A percentile compares a stretch with the other conserved stretches of the same genome.
phyloP scores from a whole-genome alignment of 495 filamentous ascomycete species.

The Pyrenula aspistea region DNA sequence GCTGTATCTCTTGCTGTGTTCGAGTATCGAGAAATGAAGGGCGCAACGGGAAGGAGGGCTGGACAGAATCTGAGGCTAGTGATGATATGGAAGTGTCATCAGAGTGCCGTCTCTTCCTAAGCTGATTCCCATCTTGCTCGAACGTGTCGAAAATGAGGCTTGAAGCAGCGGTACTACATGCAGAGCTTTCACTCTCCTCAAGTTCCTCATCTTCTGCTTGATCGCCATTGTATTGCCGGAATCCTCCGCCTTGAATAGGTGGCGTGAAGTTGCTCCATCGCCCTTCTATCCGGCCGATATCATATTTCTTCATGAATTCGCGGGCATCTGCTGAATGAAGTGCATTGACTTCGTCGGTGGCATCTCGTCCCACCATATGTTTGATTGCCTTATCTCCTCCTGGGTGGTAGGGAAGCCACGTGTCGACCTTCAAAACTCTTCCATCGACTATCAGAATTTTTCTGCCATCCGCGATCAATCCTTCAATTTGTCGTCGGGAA shows the following conservation, averaged over 20 bases:
- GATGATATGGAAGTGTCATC: slow-evolving; percentile 23
- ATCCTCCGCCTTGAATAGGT: slow-evolving; percentile 85
- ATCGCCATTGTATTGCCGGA: slow-evolving; percentile 38
- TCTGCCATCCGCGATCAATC: slow-evolving; percentile 75
- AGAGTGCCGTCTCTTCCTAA: slow-evolving; percentile 17
- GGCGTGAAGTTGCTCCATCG: slow-evolving; percentile 82
- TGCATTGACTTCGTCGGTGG: slow-evolving; percentile 85
- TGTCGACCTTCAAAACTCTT: slow-evolving; percentile 74
- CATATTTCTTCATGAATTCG: slow-evolving; percentile 65
- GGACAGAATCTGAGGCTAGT: slow-evolving; percentile 5
- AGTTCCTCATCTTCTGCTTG: slow-evolving; percentile 17
- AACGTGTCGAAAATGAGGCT: slow-evolving; percentile 56
- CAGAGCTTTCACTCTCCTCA: slow-evolving; percentile 29
- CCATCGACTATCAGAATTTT: slow-evolving; percentile 69
- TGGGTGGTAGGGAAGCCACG: slow-evolving; percentile 81
- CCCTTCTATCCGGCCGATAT: slow-evolving; percentile 74
- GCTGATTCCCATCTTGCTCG: slow-evolving; percentile 22
- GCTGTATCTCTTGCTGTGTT: slow-evolving; percentile 61
- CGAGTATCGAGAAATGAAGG: slow-evolving; percentile 52
- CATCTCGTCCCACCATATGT: slow-evolving; percentile 95
- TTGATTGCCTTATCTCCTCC: slow-evolving; percentile 85
- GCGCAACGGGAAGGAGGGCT: slow-evolving; percentile 8
- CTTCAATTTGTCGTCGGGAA: slow-evolving; percentile 70
- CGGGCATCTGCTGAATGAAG: slow-evolving; percentile 74
- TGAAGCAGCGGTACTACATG: slow-evolving; percentile 31